phyloP scores from a whole-genome alignment of 305 asterid species.

The Fraxinus velutina region DNA sequence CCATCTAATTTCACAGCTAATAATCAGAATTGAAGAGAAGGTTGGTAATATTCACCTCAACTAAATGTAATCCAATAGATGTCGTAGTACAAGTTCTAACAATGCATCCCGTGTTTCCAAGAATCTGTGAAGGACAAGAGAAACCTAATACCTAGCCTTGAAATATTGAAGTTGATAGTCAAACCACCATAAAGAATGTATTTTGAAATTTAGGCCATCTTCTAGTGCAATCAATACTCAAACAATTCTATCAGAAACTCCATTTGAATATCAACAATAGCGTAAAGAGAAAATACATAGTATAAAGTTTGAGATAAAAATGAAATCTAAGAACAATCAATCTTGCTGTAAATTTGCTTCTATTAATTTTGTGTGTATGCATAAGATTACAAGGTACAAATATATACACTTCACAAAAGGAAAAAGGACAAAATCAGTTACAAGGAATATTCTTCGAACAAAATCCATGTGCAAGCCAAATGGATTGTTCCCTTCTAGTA shows the following conservation, averaged over 20 bases:
- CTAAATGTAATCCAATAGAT: conserved; percentile 76
- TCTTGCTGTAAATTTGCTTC: too few species aligned
- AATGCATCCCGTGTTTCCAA: conserved; percentile 88
- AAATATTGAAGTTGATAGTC: conserved; percentile 14
- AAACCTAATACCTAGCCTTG: conserved; percentile 29
- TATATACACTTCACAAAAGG: too few species aligned
- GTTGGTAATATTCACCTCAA: conserved; percentile 45
- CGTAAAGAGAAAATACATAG: conserved; percentile 4
- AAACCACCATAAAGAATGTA: conserved; percentile 21
- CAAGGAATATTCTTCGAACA: too few species aligned
- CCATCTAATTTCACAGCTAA: neutral
- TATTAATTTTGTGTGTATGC: too few species aligned
- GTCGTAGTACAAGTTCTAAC: conserved; percentile 93
- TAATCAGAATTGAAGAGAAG: neutral
- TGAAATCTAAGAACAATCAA: too few species aligned
- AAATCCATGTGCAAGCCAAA: too few species aligned
- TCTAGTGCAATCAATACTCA: neutral
- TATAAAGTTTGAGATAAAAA: too few species aligned
- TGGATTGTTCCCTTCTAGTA: too few species aligned
- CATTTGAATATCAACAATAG: neutral
- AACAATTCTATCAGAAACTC: neutral
- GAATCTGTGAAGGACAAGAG: conserved; percentile 57
- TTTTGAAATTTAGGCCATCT: neutral
- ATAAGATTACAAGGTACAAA: too few species aligned
- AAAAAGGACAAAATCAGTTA: too few species aligned